Evolutionary conservation across 495 filamentous ascomycete species (phyloP), one percentile per base, ranked within the genome.

Genomic region (Haplographium delicatum): DNA sequence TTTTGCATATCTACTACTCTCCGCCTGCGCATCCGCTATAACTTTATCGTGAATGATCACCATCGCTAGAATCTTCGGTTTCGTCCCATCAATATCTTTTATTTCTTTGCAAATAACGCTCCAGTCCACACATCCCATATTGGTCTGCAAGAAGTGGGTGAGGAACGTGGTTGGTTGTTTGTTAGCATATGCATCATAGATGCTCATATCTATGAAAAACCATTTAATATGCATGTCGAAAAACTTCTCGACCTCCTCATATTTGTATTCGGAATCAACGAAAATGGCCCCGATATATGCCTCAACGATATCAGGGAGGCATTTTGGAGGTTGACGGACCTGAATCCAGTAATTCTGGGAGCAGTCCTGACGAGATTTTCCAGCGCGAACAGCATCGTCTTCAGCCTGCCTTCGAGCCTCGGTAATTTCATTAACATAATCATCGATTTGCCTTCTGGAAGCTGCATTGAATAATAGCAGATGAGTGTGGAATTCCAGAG

Each of bases 201-300:
- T 72, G 9, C 72, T 66, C 84, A 97, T 96, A 65, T 97, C 88
- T 56, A 81, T 75, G 54, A 97, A 97, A 64, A 78, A 96, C 15
- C 80, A 80, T 49, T 72, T 74, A 51, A 98, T 76, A 50, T 89
- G 79, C 5, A 53, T 64, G 19, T 81, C 63, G 67, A 95, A 95
- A 68, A 97, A 97, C 3, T 61, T 63, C 54, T 88, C 81, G 1
- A 97, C 82, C 15, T 81, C 69, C 2, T 58, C 56, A 65, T 82
- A 96, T 50, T 91, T 69, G 67, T 90, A 96, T 27, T 78, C 75
- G 4, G 89, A 91, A 67, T 98, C 93, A 16, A 98, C 82, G 62
- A 96, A 98, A 3, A 95, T 72, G 18, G 93, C 91, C 4, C 88
- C 94, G 18, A 96, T 67, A 60, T 91, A 96, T 0, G 93, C 74